Base-by-base conservation (phyloP, 2,329 filamentous ascomycete species). In the Diaporthe aspalathi region DNA sequence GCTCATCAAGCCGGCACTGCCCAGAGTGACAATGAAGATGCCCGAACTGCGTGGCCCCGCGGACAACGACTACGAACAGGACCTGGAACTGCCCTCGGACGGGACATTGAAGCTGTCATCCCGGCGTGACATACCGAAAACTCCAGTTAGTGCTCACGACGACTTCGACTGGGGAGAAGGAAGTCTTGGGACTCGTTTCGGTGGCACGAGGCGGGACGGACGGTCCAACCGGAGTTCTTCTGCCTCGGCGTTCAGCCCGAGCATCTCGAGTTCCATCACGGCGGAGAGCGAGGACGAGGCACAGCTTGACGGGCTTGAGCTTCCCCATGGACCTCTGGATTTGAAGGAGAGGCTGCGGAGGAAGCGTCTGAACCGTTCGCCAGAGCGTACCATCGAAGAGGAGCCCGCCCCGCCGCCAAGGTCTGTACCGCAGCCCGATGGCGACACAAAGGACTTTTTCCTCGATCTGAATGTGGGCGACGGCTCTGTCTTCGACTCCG, bases 141-240 rank as follows among this genome's bases (percentile, higher is more conserved):
- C 90, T 3, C 89, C 91, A 5, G 50, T 66, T 27, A 85, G 86
- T 17, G 81, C 84, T 38, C 88, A 87, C 74, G 94, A 97, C 67
- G 95, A 97, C 73, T 90, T 97, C 76, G 95, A 98, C 78, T 97
- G 95, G 93, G 94, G 93, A 67, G 96, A 98, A 82, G 95, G 94
- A 69, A 98, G 95, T 79, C 86, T 98, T 72, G 94, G 95, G 49
- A 97, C 95, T 54, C 90, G 95, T 70, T 95, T 95, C 82, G 95
- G 93, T 49, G 95, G 95, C 54, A 97, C 94, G 17, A 89, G 91
- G 74, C 90, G 94, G 76, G 94, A 95, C 77, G 88, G 87, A n/a
- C 90, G 90, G 50, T 95, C 94, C 62, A 91, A 91, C 77, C 91
- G 94, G 77, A 96, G 94, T 83, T 97, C 94, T 1, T 95, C 94